A percentile compares a stretch with the other conserved stretches of the same genome.
These are phyloP conservation scores for Firmiana major DNA, from an alignment of 345 rosid genomes.

Conservation along the genomic window DNA sequence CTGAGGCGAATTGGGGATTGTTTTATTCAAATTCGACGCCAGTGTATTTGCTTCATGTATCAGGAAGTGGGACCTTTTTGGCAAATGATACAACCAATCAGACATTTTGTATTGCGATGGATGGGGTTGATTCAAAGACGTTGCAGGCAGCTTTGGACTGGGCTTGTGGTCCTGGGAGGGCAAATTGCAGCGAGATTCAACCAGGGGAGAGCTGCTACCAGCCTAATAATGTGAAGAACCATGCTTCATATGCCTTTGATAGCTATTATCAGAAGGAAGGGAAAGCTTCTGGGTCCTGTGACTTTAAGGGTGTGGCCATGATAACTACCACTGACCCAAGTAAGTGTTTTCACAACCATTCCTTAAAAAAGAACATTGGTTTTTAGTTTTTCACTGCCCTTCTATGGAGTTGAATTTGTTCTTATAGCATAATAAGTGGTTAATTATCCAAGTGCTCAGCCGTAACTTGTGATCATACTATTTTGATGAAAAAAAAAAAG, in stretches of 20 bases:
- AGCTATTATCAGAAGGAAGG: constrained; percentile 92
- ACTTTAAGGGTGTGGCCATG: constrained; percentile 93
- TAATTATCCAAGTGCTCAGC: constrained; percentile 2
- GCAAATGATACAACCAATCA: constrained; percentile 95
- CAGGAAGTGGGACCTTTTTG: constrained; percentile 82
- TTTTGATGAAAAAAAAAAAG: neutral
- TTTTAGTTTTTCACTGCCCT: neutral
- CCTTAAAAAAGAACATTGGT: neutral
- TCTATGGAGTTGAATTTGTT: constrained; percentile 3
- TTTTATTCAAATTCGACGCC: constrained; percentile 79
- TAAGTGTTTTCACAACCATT: constrained; percentile 32
- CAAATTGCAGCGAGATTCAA: constrained; percentile 90
- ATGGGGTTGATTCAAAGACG: constrained; percentile 58
- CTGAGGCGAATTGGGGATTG: constrained; percentile 93
- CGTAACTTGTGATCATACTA: neutral
- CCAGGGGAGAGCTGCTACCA: constrained; percentile 89
- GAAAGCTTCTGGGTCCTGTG: constrained; percentile 75
- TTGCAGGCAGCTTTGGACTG: constrained; percentile 94
- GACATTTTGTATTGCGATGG: constrained; percentile 78
- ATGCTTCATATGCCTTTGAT: constrained; percentile 94
- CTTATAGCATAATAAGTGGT: neutral
- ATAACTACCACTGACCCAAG: constrained; percentile 97
- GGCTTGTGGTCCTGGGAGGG: constrained; percentile 94
- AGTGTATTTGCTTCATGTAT: constrained; percentile 81
- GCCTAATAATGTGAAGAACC: constrained; percentile 79